These are phyloP conservation scores for Tetrastigma voinierianum DNA, from an alignment of 164 flowering plant genomes.

Conservation along the genomic window DNA sequence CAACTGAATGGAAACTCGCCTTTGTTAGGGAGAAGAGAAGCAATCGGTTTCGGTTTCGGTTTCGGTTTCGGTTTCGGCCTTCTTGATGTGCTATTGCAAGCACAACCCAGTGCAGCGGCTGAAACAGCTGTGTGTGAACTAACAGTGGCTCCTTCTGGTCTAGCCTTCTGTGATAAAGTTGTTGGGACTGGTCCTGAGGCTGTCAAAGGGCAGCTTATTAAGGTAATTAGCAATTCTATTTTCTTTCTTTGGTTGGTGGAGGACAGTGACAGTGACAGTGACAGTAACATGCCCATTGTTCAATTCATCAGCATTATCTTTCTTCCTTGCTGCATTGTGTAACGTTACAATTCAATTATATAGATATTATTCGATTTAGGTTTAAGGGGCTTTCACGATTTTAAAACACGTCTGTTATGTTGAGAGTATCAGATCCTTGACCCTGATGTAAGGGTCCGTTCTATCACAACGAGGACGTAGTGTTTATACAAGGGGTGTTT, in stretches of 20 bases:
- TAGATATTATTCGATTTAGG: too few species aligned
- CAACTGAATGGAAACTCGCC: slow-evolving; percentile 2
- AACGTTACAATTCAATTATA: too few species aligned
- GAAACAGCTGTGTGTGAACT: slow-evolving; percentile 41
- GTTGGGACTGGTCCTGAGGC: slow-evolving; percentile 74
- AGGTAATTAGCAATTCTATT: slow-evolving; percentile 35
- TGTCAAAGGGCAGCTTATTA: slow-evolving; percentile 73
- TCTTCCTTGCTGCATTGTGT: too few species aligned
- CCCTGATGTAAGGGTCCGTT: too few species aligned
- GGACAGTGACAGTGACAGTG: too few species aligned
- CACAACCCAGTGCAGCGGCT: slow-evolving; percentile 17
- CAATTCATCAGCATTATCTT: too few species aligned
- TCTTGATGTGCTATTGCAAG: slow-evolving; percentile 11
- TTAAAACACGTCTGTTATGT: too few species aligned
- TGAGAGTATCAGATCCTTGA: too few species aligned
- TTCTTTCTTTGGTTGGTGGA: neutral
- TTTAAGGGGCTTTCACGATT: too few species aligned
- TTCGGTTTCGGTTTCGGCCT: slow-evolving; percentile 28
- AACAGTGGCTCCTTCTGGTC: slow-evolving; percentile 67
- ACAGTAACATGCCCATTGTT: too few species aligned
- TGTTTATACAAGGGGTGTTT: too few species aligned
- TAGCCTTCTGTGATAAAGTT: slow-evolving; percentile 67
- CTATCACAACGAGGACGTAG: too few species aligned
- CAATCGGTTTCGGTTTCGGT: slow-evolving; percentile 29
- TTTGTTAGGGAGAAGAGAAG: slow-evolving; percentile 29